Percentiles rank a stretch among this genome's conserved stretches.
Conservation (phyloP, 1,139 yeast species). For the Geotrichum carabidarum region DNA sequence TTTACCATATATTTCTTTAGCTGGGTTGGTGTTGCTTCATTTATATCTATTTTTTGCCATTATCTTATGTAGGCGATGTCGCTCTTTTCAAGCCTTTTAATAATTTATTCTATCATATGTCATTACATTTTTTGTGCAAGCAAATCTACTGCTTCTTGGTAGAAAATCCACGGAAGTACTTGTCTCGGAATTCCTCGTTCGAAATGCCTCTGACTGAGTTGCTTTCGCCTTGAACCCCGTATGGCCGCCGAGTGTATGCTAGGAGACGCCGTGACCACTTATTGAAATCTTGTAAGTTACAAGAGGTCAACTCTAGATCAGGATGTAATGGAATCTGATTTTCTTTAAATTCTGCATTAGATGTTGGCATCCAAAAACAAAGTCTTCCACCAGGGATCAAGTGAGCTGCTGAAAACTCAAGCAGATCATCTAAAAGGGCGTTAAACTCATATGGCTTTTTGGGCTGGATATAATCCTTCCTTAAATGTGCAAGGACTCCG, state of each 20-base stretch:
- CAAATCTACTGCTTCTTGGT: slow-evolving; percentile 3
- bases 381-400: slow-evolving; percentile 72
- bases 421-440: slow-evolving; percentile 66
- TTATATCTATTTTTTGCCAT: not conserved
- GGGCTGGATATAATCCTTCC: slow-evolving; percentile 85
- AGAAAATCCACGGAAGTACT: slow-evolving; percentile 69
- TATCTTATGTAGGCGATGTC: too few species aligned
- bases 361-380: slow-evolving; percentile 98
- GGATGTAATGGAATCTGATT: slow-evolving; percentile 76
- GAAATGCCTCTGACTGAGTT: slow-evolving; percentile 40
- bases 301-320: slow-evolving; percentile 62
- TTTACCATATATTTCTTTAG: not conserved
- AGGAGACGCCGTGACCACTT: slow-evolving; percentile 87
- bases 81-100: not conserved
- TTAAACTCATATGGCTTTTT: slow-evolving; percentile 85
- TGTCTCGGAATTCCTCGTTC: slow-evolving; percentile 62
- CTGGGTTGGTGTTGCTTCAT: not conserved
- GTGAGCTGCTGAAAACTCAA: slow-evolving; percentile 65
- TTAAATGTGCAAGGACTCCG: slow-evolving; percentile 71
- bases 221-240: slow-evolving; percentile 54
- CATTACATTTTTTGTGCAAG: not conserved
- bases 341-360: slow-evolving; percentile 73
- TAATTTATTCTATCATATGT: not conserved
- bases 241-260: slow-evolving; percentile 68
- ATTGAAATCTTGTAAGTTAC: slow-evolving; percentile 81